Evolutionary conservation across 2,329 filamentous ascomycete species (phyloP).

Genomic region (Microcyclospora pomicola): DNA sequence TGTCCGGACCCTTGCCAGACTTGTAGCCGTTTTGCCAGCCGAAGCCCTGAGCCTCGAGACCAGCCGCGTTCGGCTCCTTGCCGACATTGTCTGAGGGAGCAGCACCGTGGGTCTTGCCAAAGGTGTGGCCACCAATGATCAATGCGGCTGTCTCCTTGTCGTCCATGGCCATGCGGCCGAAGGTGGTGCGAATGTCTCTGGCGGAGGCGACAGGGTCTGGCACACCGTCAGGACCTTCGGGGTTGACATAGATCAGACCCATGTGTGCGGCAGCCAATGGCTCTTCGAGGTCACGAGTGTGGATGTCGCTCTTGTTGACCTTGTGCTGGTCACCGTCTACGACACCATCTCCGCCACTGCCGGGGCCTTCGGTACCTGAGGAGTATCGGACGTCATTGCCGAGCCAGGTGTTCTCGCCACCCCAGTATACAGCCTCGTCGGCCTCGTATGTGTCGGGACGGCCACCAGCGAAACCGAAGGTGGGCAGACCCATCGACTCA

Average conservation of each 20-base stretch:
- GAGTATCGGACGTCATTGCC: constrained; percentile 60
- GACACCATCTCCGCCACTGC: constrained; percentile 24
- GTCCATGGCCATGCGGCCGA: constrained; percentile 70
- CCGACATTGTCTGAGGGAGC: constrained; percentile 50
- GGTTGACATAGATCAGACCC: constrained; percentile 74
- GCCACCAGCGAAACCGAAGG: constrained; percentile 60
- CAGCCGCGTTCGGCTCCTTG: constrained; percentile 51
- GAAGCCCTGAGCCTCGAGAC: constrained; percentile 53
- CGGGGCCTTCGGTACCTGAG: constrained; percentile 35
- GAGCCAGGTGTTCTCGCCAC: constrained; percentile 59
- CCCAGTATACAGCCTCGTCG: constrained; percentile 67
- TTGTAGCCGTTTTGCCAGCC: constrained; percentile 56
- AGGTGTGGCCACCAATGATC: constrained; percentile 64
- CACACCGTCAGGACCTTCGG: constrained; percentile 59
- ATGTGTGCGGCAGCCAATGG: constrained; percentile 57
- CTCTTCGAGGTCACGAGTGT: constrained; percentile 51
- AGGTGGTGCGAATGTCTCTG: constrained; percentile 59
- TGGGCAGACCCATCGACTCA: constrained; percentile 62
- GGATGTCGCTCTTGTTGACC: constrained; percentile 30
- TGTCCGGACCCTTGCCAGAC: constrained; percentile 54
- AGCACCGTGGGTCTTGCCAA: constrained; percentile 71
- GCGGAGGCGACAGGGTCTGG: constrained; percentile 57
- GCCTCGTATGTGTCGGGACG: constrained; percentile 61
- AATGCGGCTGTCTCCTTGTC: constrained; percentile 70
- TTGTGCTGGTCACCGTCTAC: constrained; percentile 30